Percentiles rank a stretch among this genome's conserved stretches.
Conservation (phyloP, 164 flowering plant genomes). For the Cinnamomum micranthum region DNA sequence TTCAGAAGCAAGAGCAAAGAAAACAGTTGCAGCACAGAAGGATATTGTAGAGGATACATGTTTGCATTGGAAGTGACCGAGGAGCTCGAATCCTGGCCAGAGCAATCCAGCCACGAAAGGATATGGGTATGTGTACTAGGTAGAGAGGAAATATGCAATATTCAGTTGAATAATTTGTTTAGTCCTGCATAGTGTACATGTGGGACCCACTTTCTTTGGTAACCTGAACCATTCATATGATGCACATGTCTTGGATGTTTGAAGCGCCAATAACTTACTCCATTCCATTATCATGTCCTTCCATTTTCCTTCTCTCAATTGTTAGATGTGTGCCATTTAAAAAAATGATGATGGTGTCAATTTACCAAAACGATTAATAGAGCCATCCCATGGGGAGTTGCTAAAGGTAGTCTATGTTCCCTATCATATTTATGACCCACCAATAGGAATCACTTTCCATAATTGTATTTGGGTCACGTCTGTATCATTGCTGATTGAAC, state of each 20-base stretch:
- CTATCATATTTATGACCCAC: no score
- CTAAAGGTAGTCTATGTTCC: no score
- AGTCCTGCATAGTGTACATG: not conserved
- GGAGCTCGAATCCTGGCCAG: conserved; percentile 70
- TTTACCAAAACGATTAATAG: no score
- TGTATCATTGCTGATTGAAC: not conserved
- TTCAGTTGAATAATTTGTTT: not conserved
- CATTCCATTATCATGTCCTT: no score
- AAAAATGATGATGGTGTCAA: no score
- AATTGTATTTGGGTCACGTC: not conserved
- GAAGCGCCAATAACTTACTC: not conserved
- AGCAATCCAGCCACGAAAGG: conserved; percentile 42
- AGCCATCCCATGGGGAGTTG: no score
- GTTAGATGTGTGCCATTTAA: no score
- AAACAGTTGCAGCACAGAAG: conserved; percentile 39
- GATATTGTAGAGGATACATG: conserved; percentile 67
- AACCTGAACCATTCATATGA: not conserved
- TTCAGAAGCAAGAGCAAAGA: conserved; percentile 69
- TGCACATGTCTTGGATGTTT: not conserved
- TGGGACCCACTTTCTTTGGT: not conserved
- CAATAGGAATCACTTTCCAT: not conserved
- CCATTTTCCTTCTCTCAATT: no score
- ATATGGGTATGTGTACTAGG: conserved; percentile 51
- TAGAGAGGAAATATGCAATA: not conserved
- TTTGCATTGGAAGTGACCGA: conserved; percentile 65